These are phyloP conservation scores for Stereum hirsutum DNA, from an alignment of 1,284 basidiomycete genomes.

Conservation along the genomic window DNA sequence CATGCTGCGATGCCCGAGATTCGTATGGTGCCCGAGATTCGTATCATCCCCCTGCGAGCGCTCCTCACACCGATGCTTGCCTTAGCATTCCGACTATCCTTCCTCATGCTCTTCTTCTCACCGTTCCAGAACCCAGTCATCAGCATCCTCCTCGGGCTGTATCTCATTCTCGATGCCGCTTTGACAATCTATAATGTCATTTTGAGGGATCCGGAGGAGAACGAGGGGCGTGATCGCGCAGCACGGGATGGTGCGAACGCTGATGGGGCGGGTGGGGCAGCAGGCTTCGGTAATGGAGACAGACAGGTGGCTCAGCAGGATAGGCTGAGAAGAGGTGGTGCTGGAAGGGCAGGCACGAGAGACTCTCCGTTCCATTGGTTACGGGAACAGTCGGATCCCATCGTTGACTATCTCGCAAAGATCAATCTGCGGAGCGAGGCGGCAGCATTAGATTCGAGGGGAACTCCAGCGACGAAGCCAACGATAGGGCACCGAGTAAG, in stretches of 20 bases:
- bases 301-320: too few relatives aligned
- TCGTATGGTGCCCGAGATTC: constrained; percentile 30
- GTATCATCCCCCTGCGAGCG: constrained; percentile 46
- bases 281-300: too few relatives aligned
- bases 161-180: too few relatives aligned
- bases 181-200: too few relatives aligned
- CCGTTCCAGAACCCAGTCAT: constrained; percentile 69
- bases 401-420: constrained; percentile 46
- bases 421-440: constrained; percentile 51
- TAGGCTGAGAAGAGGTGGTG: too few relatives aligned
- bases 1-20: constrained; percentile 27
- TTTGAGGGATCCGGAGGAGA: too few relatives aligned
- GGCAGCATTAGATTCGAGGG: constrained; percentile 30
- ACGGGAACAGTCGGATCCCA: constrained; percentile 18
- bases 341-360: too few relatives aligned
- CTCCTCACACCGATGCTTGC: constrained; percentile 58
- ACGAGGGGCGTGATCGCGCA: too few relatives aligned
- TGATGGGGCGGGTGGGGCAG: neutral
- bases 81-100: constrained; percentile 55
- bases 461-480: constrained; percentile 23
- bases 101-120: constrained; percentile 73
- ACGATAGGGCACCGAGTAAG: constrained; percentile 36
- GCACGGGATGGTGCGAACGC: constrained; percentile 1
- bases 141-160: constrained; percentile 53
- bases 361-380: too few relatives aligned